These are phyloP conservation scores for Lathyrus sativus DNA, from an alignment of 306 rosid species.

Conservation along the genomic window DNA sequence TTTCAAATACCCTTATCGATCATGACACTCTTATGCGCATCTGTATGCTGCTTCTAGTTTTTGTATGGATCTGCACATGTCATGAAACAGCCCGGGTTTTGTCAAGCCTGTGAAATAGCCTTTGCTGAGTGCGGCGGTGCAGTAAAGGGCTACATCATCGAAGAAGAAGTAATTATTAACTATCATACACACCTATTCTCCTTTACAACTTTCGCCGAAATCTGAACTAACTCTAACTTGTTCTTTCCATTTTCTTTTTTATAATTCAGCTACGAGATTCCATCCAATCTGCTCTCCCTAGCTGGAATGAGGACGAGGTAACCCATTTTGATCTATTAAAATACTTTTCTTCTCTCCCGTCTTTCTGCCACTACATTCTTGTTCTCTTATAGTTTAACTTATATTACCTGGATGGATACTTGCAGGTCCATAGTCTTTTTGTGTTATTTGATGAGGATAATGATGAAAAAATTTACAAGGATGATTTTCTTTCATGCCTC, in stretches of 20 bases:
- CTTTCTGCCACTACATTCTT: slow-evolving; percentile 17
- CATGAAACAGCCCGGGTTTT: slow-evolving; percentile 65
- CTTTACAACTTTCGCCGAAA: slow-evolving; percentile 14
- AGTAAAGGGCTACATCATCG: slow-evolving; percentile 48
- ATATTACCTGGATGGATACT: slow-evolving; percentile 27
- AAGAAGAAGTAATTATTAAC: slow-evolving; percentile 63
- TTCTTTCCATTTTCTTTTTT: slow-evolving; percentile 1
- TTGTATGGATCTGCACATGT: slow-evolving; percentile 69
- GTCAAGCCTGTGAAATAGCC: slow-evolving; percentile 71
- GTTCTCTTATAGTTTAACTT: neutral
- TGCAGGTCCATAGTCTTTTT: slow-evolving; percentile 69
- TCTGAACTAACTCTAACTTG: slow-evolving; percentile 38
- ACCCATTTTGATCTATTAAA: slow-evolving; percentile 12
- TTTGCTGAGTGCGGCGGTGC: slow-evolving; percentile 57
- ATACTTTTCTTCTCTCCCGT: neutral
- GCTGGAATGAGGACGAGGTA: slow-evolving; percentile 69
- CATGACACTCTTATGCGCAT: neutral
- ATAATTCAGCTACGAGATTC: slow-evolving; percentile 63
- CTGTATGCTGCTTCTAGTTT: slow-evolving; percentile 59
- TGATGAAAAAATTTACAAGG: slow-evolving; percentile 69
- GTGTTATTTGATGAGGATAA: slow-evolving; percentile 55
- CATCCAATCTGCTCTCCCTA: slow-evolving; percentile 53
- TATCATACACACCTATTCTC: slow-evolving; percentile 17
- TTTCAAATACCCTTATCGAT: slow-evolving; percentile 17
- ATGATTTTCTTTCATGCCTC: slow-evolving; percentile 61